Conservation (phyloP, 1,284 basidiomycete species). For the Cryptococcus sp. region DNA sequence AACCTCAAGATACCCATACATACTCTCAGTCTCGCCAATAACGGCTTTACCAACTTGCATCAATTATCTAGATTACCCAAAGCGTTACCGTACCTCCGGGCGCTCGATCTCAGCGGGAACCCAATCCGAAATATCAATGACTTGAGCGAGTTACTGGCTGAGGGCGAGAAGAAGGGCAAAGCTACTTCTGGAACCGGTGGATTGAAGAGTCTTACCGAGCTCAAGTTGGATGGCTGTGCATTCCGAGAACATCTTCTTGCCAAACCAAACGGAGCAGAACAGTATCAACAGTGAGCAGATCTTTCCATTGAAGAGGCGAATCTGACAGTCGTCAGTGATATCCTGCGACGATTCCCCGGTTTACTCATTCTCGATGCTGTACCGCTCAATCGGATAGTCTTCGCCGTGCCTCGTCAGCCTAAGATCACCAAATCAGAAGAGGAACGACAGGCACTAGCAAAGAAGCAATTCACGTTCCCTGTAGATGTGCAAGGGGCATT, state of each 20-base stretch:
- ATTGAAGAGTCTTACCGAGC: constrained; percentile 38
- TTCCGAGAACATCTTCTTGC: constrained; percentile 34
- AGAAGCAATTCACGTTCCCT: constrained; percentile 37
- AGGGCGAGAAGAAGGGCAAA: constrained; percentile 39
- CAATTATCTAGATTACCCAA: constrained; percentile 32
- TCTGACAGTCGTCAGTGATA: constrained; percentile 28
- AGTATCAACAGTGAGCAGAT: constrained; percentile 36
- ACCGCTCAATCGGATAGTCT: constrained; percentile 52
- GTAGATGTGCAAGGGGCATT: constrained; percentile 33
- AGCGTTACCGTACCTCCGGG: constrained; percentile 39
- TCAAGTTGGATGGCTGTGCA: constrained; percentile 35
- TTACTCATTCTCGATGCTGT: constrained; percentile 43
- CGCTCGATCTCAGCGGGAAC: constrained; percentile 44
- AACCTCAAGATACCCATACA: constrained; percentile 19
- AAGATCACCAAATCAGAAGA: constrained; percentile 27
- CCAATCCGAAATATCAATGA: constrained; percentile 26
- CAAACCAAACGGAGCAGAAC: constrained; percentile 26
- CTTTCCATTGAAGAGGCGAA: neutral
- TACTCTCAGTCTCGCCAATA: constrained; percentile 41
- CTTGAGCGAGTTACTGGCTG: constrained; percentile 29
- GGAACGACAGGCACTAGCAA: constrained; percentile 23
- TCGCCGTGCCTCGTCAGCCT: constrained; percentile 39
- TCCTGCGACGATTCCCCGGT: constrained; percentile 44
- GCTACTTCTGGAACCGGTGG: constrained; percentile 31
- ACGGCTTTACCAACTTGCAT: constrained; percentile 29